These are phyloP conservation scores for Tricladium varicosporioides DNA, from an alignment of 2,329 filamentous ascomycete genomes.

Conservation along the genomic window DNA sequence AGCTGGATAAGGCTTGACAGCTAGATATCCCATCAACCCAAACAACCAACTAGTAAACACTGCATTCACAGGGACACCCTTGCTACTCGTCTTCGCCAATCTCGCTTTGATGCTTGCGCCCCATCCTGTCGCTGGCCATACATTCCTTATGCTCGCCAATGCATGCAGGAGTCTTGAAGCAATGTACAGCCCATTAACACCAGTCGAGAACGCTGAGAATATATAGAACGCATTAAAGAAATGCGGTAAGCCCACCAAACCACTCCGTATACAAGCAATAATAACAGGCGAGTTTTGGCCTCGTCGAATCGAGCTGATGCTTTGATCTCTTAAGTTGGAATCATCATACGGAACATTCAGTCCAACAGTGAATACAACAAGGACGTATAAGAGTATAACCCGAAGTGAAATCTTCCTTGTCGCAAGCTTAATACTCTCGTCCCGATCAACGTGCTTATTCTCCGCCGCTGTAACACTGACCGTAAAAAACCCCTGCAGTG, in stretches of 20 bases:
- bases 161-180: slow-evolving; percentile 43
- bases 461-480: slow-evolving; percentile 44
- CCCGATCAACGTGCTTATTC: slow-evolving; percentile 38
- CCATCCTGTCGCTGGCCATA: slow-evolving; percentile 37
- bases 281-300: slow-evolving; percentile 40
- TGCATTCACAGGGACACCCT: slow-evolving; percentile 39
- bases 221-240: slow-evolving; percentile 46
- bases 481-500: slow-evolving; percentile 43
- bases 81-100: slow-evolving; percentile 35
- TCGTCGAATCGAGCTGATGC: slow-evolving; percentile 13
- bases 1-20: slow-evolving; percentile 26
- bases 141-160: slow-evolving; percentile 40
- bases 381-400: slow-evolving; percentile 43
- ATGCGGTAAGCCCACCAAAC: slow-evolving; percentile 37
- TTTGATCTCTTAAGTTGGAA: slow-evolving; percentile 17
- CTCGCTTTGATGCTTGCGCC: slow-evolving; percentile 32
- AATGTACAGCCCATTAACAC: slow-evolving; percentile 42
- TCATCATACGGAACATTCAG: slow-evolving; percentile 43
- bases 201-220: slow-evolving; percentile 42
- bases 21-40: slow-evolving; percentile 38
- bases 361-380: slow-evolving; percentile 41
- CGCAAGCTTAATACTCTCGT: slow-evolving; percentile 41
- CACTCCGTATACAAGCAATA: slow-evolving; percentile 40
- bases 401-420: slow-evolving; percentile 42
- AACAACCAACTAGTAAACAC: slow-evolving; percentile 38